Evolutionary conservation across 768 basidiomycete species (phyloP).

Genomic region (Boletellus emodensis): DNA sequence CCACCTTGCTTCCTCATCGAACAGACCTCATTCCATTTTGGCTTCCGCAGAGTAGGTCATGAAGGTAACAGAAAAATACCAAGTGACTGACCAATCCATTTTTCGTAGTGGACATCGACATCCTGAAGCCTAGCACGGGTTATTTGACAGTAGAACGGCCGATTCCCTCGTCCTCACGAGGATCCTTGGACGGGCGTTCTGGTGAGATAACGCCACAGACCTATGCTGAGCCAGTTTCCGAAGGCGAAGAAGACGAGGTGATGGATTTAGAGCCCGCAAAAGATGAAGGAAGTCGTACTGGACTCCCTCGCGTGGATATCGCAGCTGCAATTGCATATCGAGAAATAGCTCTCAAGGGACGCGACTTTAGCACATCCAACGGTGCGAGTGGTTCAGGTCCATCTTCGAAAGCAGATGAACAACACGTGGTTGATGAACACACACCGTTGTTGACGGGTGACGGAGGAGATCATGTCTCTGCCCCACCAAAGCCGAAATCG

Average conservation of each 20-base stretch:
- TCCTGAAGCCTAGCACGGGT: constrained; percentile 86
- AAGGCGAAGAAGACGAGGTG: constrained; percentile 90
- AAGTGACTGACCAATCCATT: neutral
- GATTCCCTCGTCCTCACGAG: constrained; percentile 39
- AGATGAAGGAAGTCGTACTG: constrained; percentile 80
- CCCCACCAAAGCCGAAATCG: constrained; percentile 18
- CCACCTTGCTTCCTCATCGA: constrained; percentile 85
- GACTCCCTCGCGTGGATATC: constrained; percentile 68
- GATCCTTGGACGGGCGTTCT: constrained; percentile 45
- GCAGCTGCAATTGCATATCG: constrained; percentile 85
- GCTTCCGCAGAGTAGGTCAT: constrained; percentile 81
- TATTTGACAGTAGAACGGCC: constrained; percentile 79
- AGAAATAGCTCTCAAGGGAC: constrained; percentile 70
- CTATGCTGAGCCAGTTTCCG: constrained; percentile 90
- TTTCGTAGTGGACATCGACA: constrained; percentile 83
- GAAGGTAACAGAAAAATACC: neutral
- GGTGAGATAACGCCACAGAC: constrained; percentile 39
- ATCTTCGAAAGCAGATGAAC: constrained; percentile 23
- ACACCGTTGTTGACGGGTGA: constrained; percentile 37
- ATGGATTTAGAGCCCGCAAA: constrained; percentile 61
- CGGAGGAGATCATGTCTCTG: constrained; percentile 20
- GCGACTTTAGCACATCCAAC: constrained; percentile 8
- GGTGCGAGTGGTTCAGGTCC: constrained; percentile 6
- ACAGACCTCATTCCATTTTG: constrained; percentile 98
- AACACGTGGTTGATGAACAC: constrained; percentile 30